A percentile compares a stretch with the other conserved stretches of the same genome.
Conservation (phyloP, 345 rosid species). For the Populus davidiana region DNA sequence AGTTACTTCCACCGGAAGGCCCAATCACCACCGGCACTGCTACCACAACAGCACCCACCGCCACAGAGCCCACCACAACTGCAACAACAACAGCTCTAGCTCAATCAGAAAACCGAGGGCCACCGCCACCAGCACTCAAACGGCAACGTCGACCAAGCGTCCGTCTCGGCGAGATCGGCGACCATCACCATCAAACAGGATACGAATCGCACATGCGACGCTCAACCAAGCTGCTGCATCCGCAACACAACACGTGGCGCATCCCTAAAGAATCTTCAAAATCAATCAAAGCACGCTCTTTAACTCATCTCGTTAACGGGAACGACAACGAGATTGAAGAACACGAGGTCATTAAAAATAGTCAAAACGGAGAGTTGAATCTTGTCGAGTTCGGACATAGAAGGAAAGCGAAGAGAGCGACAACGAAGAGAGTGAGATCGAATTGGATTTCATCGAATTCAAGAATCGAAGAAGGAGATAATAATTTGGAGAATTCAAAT, state of each 20-base stretch:
- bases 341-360: constrained; percentile 19
- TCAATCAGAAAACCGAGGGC: constrained; percentile 28
- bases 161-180: constrained; percentile 39
- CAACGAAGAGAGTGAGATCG: constrained; percentile 33
- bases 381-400: constrained; percentile 31
- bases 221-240: constrained; percentile 24
- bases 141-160: constrained; percentile 37
- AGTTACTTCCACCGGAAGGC: constrained; percentile 38
- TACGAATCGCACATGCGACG: constrained; percentile 49
- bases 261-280: constrained; percentile 38
- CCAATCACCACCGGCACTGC: constrained; percentile 11
- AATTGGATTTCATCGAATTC: constrained; percentile 27
- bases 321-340: constrained; percentile 33
- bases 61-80: not conserved
- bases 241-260: constrained; percentile 28
- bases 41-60: not conserved
- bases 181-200: constrained; percentile 24
- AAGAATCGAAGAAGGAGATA: constrained; percentile 13
- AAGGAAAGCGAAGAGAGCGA: constrained; percentile 32
- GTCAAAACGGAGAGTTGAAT: constrained; percentile 23
- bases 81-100: constrained; percentile 9
- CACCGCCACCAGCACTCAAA: constrained; percentile 21
- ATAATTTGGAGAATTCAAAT: not conserved
- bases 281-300: constrained; percentile 54
- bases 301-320: constrained; percentile 59